These are phyloP conservation scores for Camelina neglecta DNA, from an alignment of 345 rosid genomes.

Conservation along the genomic window DNA sequence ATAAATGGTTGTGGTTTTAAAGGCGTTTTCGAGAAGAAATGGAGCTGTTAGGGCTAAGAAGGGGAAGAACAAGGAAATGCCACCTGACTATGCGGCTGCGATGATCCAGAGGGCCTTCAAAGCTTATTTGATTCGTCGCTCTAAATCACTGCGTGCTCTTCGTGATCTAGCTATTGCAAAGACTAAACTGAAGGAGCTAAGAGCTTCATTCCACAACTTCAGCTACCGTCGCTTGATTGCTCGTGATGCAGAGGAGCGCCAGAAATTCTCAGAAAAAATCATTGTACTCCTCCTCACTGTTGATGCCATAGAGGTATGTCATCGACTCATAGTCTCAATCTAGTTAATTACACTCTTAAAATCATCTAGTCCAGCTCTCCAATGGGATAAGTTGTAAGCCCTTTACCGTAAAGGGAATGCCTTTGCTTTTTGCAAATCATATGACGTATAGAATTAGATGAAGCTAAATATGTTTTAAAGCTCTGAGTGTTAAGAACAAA, in stretches of 20 bases:
- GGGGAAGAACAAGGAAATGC: slow-evolving; percentile 84
- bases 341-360: not conserved
- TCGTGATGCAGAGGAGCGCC: slow-evolving; percentile 82
- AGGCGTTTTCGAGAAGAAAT: slow-evolving; percentile 85
- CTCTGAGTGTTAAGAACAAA: not conserved
- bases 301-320: slow-evolving; percentile 93
- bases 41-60: slow-evolving; percentile 53
- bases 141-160: slow-evolving; percentile 82
- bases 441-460: not conserved
- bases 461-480: not conserved
- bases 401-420: not conserved
- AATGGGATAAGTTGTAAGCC: not conserved
- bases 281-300: slow-evolving; percentile 92
- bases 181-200: slow-evolving; percentile 86
- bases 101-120: slow-evolving; percentile 80
- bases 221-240: slow-evolving; percentile 75
- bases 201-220: slow-evolving; percentile 76
- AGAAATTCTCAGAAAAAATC: slow-evolving; percentile 80
- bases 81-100: slow-evolving; percentile 80
- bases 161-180: slow-evolving; percentile 93
- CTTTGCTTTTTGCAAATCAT: not conserved
- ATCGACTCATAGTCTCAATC: not conserved
- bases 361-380: not conserved
- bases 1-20: slow-evolving; percentile 7
- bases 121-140: slow-evolving; percentile 81